Conservation (phyloP, 148 eudicot species). For the Rhododendron ferrugineum region DNA sequence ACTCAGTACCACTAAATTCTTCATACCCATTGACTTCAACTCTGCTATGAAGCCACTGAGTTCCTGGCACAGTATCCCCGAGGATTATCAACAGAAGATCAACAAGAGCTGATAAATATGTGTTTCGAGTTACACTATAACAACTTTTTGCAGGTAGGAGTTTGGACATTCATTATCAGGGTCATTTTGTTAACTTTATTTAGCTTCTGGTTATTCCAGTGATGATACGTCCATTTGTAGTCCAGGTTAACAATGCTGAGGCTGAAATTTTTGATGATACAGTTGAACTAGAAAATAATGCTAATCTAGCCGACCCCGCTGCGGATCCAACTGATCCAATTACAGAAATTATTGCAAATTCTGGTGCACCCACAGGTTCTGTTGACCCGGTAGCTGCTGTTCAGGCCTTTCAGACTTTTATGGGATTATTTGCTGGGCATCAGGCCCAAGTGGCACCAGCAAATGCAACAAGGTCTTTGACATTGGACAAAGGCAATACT, state of each 20-base stretch:
- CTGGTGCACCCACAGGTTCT: no score
- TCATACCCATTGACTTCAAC: slow-evolving; percentile 89
- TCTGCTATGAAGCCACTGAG: slow-evolving; percentile 98
- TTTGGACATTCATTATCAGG: neutral
- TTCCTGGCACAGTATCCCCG: slow-evolving; percentile 38
- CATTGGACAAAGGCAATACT: no score
- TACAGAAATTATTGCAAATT: no score
- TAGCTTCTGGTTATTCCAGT: neutral
- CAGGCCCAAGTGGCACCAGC: no score
- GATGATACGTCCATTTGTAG: neutral
- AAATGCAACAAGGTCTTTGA: no score
- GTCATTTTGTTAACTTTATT: neutral
- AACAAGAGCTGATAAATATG: neutral
- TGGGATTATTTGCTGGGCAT: no score
- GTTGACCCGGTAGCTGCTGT: no score
- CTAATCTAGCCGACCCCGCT: no score
- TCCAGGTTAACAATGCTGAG: slow-evolving; percentile 2
- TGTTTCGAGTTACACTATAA: neutral
- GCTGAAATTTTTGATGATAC: no score
- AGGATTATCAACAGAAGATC: neutral
- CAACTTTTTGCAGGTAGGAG: neutral
- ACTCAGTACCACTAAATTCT: slow-evolving; percentile 81
- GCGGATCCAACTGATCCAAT: no score
- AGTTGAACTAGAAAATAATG: no score
- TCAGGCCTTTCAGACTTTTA: no score